Percentiles rank a stretch among this genome's conserved stretches.
Evolutionary conservation across 345 rosid species (phyloP).

Genomic region (Moricandia moricandioides): DNA sequence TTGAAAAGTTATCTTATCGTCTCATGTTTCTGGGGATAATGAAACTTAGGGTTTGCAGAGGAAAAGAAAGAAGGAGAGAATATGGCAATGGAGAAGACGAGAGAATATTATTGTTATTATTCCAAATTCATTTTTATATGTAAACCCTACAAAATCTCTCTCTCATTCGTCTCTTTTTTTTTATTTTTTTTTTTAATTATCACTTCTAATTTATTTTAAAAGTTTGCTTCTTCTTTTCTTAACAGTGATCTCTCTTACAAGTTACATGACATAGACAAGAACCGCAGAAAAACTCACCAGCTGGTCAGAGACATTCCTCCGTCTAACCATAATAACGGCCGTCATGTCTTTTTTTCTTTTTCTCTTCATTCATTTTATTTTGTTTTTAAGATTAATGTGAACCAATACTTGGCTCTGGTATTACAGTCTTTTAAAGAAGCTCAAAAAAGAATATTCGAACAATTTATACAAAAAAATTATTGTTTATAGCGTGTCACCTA

Average conservation of each 20-base stretch:
- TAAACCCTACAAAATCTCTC: conserved; percentile 33
- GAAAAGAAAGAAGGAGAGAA: conserved; percentile 9
- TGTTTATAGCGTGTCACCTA: background rate
- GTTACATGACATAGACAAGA: conserved; percentile 12
- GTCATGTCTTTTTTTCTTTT: conserved; percentile 7
- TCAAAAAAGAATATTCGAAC: background rate
- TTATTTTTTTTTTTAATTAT: background rate
- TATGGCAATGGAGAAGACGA: conserved; percentile 23
- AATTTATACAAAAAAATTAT: background rate
- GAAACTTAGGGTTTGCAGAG: conserved; percentile 38
- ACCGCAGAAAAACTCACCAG: conserved; percentile 10
- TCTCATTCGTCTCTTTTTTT: background rate
- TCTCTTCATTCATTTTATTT: background rate
- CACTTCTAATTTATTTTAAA: background rate
- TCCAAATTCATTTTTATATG: conserved; percentile 29
- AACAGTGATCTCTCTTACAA: conserved; percentile 7
- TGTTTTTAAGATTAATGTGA: background rate
- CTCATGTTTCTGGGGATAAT: background rate
- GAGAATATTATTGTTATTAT: background rate
- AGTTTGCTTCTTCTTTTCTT: too few relatives aligned
- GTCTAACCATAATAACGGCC: conserved; percentile 33
- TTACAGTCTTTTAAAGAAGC: background rate
- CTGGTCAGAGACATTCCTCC: conserved; percentile 17
- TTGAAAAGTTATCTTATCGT: conserved; percentile 9
- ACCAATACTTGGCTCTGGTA: background rate